Evolutionary conservation across 2,329 filamentous ascomycete genomes (phyloP), one percentile per base, ranked within the genome.

Genomic region (Phaeosphaeria sp.): DNA sequence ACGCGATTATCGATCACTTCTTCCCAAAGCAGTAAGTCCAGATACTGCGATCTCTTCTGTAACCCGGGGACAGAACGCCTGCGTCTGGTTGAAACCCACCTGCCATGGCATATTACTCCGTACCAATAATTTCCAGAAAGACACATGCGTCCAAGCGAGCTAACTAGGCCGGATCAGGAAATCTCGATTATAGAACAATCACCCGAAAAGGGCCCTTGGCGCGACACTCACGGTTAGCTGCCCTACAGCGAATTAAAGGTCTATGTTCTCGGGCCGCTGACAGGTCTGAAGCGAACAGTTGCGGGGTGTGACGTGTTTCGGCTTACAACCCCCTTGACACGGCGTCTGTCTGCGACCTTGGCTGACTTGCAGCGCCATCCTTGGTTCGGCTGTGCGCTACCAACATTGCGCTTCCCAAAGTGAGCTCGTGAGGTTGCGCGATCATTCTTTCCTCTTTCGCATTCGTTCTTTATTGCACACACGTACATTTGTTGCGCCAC

Each of bases 111-210:
- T 36, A 36, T 36, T 6, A 36, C 9, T 11, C 30, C 13, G 30
- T 11, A 6, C 13, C 30, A 36, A 36, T 11, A 36, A 7, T 3
- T 9, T 36, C 30, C 30, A 11, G 9, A 30, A 17, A 42, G 17
- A 17, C 20, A 20, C 41, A 9, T 11, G 18, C 41, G 18, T 42
- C 21, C 20, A 27, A 9, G 21, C 44, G 44, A 47, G 21, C 6
- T 11, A 27, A 23, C 44, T 47, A 25, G 7, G 1, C 39, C 50
- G 17, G 3, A 36, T 47, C 25, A 13, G 50, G 50, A 27, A 21
- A 54, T 49, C 27, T 43, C 30, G 53, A 59, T 55, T 50, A 21
- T 50, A 50, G 21, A 59, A 43, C 53, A 42, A 27, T 52, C 25
- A 33, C 52, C 18, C 15, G 33, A 21, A 2, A 21, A 30, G 39